Conservation (phyloP, 2,329 filamentous ascomycete genomes). For the Sporothrix schenckii region DNA sequence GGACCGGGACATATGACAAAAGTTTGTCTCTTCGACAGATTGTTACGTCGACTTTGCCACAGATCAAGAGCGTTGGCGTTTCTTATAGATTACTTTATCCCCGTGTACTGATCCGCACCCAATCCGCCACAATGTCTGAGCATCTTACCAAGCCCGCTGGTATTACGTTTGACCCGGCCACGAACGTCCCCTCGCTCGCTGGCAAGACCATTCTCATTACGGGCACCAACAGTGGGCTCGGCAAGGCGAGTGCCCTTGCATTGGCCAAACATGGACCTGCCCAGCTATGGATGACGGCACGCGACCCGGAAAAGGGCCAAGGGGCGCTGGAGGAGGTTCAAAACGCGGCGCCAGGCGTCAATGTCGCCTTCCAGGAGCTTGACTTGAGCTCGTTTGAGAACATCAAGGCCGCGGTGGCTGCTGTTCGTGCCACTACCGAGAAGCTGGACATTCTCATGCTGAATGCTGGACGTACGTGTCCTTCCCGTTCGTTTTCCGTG, state of each 20-base stretch:
- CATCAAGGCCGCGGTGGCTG: conserved; percentile 47
- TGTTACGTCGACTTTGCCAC: neutral
- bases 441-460: conserved; percentile 51
- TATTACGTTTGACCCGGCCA: conserved; percentile 40
- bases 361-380: conserved; percentile 45
- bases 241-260: conserved; percentile 49
- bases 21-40: neutral
- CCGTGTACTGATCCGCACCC: neutral
- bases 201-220: conserved; percentile 53
- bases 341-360: conserved; percentile 34
- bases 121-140: neutral
- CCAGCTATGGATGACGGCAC: conserved; percentile 42
- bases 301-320: conserved; percentile 44
- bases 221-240: conserved; percentile 54
- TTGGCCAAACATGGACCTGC: conserved; percentile 46
- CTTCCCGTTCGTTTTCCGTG: too few relatives aligned
- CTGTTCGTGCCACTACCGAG: conserved; percentile 42
- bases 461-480: conserved; percentile 47
- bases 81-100: too few relatives aligned
- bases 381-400: conserved; percentile 52
- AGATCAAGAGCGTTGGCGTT: neutral
- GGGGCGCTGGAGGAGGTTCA: conserved; percentile 47
- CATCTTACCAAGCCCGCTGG: neutral
- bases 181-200: conserved; percentile 46
- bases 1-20: neutral